Evolutionary conservation across 495 filamentous ascomycete genomes (phyloP), one percentile per base, ranked within the genome.

Genomic region (Penicillium coffeae): DNA sequence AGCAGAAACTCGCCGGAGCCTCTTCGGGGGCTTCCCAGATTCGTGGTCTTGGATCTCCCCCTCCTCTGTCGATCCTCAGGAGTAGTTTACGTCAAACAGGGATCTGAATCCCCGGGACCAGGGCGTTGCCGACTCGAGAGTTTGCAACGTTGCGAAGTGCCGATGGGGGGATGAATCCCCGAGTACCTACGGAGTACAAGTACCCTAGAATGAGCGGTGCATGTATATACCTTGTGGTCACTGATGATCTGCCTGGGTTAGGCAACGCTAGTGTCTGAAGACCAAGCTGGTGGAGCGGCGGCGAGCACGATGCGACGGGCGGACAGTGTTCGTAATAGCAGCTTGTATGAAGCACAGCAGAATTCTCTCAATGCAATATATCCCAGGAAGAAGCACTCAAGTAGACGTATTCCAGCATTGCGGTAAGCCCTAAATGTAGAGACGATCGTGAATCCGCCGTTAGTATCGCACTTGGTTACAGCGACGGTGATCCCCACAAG

Each of bases 401-500:
- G n/a, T n/a, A n/a, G n/a, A n/a, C n/a, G n/a, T n/a, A n/a, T n/a
- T n/a, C n/a, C n/a, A n/a, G n/a, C n/a, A n/a, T n/a, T n/a, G n/a
- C n/a, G n/a, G n/a, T n/a, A n/a, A n/a, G n/a, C n/a, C n/a, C n/a
- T n/a, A n/a, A n/a, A n/a, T n/a, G n/a, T n/a, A n/a, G n/a, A n/a
- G n/a, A n/a, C n/a, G n/a, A n/a, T n/a, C n/a, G n/a, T n/a, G n/a
- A n/a, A n/a, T n/a, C n/a, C n/a, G n/a, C n/a, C n/a, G n/a, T n/a
- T 4, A 4, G 25, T 10, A 30, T 30, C 25, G 5, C 25, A 30
- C 25, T 10, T 32, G 34, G 27, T 45, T 18, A 45, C 16, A 21
- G 42, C 20, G 25, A 30, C 13, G 22, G 15, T 44, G 42, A 44
- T 44, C 42, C 27, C 42, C 42, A 45, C 42, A 43, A 45, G 42